These are phyloP conservation scores for Gynostemma pentaphyllum DNA, from an alignment of 306 rosid species.

Conservation along the genomic window DNA sequence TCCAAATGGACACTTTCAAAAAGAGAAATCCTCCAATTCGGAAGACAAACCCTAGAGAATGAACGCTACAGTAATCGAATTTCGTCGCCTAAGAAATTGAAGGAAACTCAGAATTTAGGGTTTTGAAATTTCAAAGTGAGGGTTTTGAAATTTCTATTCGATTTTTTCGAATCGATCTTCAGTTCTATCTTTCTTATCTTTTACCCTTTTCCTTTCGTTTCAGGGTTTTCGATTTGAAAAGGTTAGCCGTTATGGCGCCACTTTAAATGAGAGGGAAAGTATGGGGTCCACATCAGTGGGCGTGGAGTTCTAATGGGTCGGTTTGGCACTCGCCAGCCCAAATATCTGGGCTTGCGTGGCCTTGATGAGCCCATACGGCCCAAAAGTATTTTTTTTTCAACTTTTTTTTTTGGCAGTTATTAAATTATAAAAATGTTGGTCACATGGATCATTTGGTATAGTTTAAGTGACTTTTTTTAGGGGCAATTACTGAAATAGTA, in stretches of 20 bases:
- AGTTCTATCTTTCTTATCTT: not conserved
- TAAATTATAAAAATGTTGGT: too few relatives aligned
- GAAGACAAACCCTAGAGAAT: too few relatives aligned
- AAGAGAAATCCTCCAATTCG: too few relatives aligned
- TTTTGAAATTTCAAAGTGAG: not conserved
- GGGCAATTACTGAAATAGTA: too few relatives aligned
- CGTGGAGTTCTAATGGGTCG: not conserved
- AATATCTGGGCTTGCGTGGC: not conserved
- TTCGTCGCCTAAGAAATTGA: not conserved
- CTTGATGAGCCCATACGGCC: not conserved
- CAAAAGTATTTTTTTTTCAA: too few relatives aligned
- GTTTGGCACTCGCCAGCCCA: too few relatives aligned
- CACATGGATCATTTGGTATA: too few relatives aligned
- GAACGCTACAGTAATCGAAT: not conserved
- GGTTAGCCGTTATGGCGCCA: slow-evolving; percentile 46
- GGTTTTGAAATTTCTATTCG: not conserved
- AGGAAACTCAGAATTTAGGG: not conserved
- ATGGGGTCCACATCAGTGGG: not conserved
- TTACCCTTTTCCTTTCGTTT: not conserved
- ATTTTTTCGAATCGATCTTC: too few relatives aligned
- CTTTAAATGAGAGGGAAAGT: not conserved
- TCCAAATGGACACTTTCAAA: not conserved
- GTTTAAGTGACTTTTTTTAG: too few relatives aligned
- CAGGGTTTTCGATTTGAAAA: slow-evolving; percentile 25
- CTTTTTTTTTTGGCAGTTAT: too few relatives aligned